Evolutionary conservation across 2,329 filamentous ascomycete species (phyloP), one percentile per base, ranked within the genome.

Genomic region (Chaetothyriales sp.): DNA sequence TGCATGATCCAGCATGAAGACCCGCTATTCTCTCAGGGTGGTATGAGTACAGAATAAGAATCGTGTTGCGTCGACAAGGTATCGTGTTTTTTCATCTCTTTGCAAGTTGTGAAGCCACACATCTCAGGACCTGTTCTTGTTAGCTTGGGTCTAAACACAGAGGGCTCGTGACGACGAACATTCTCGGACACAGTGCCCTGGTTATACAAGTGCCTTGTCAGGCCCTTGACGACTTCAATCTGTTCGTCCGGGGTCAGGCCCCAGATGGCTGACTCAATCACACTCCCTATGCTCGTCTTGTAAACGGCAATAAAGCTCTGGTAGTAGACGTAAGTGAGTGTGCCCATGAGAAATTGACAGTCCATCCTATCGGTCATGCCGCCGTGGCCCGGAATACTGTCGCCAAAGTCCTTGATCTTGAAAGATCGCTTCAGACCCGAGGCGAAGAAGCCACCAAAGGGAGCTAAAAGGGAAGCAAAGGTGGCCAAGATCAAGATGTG

Each of bases 291-390:
- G 52, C 77, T 88, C 43, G 85, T 82, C 68, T 90, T 88, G 74
- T 95, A 82, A 5, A 88, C 77, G 3, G 89, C 89, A 63, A 98
- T 90, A 68, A 98, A 98, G 64, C 86, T 92, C 68, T 95, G 89
- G 71, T 94, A 98, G 72, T 98, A 98, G 78, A 98, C 89, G 73
- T 89, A 97, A 15, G 90, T 81, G 64, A 98, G 97, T 70, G 95
- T 92, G 7, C 92, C 92, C 92, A 98, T 98, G 73, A 97, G 97
- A 72, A 98, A 98, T 66, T 98, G 92, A 68, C 92, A 98, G 66
- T 98, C 92, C 90, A 98, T 97, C 56, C 92, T 86, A 67, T 98
- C 92, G 15, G 92, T 98, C 73, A 98, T 97, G 61, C 92, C 92
- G 55, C 92, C 92, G 64, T 98, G 92, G 19, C 92, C 92, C 1